Evolutionary conservation across 306 rosid species (phyloP).

Genomic region (Cicer arietinum): DNA sequence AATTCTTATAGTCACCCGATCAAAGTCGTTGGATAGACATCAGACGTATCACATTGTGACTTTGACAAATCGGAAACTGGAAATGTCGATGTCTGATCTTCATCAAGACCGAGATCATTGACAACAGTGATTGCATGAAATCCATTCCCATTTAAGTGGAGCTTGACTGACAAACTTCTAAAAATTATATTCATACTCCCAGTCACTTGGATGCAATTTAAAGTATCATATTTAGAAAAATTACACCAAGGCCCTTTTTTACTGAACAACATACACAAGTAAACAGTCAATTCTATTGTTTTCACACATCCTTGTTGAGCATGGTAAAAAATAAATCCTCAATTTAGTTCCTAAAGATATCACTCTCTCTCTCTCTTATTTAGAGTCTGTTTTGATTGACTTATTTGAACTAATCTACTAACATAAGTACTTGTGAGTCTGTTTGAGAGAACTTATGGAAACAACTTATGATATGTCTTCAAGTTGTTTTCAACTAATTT

Average conservation of each 20-base stretch:
- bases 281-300: not conserved
- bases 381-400: not conserved
- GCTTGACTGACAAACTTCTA: slow-evolving; percentile 15
- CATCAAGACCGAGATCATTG: not conserved
- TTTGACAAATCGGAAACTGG: not conserved
- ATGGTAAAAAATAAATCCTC: not conserved
- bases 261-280: not conserved
- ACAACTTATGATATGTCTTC: too few species aligned
- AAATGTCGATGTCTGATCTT: not conserved
- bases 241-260: not conserved
- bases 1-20: not conserved
- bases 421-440: too few species aligned
- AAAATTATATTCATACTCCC: not conserved
- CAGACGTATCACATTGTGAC: not conserved
- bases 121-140: not conserved
- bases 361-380: not conserved
- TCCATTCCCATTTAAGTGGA: not conserved
- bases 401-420: too few species aligned
- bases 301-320: not conserved
- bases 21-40: not conserved
- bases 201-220: not conserved
- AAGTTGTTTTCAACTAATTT: too few species aligned
- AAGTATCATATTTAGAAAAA: not conserved
- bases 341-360: not conserved
- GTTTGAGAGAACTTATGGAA: too few species aligned